phyloP scores from a whole-genome alignment of 2,329 filamentous ascomycete genomes.

The Beauveria brongniartii region DNA sequence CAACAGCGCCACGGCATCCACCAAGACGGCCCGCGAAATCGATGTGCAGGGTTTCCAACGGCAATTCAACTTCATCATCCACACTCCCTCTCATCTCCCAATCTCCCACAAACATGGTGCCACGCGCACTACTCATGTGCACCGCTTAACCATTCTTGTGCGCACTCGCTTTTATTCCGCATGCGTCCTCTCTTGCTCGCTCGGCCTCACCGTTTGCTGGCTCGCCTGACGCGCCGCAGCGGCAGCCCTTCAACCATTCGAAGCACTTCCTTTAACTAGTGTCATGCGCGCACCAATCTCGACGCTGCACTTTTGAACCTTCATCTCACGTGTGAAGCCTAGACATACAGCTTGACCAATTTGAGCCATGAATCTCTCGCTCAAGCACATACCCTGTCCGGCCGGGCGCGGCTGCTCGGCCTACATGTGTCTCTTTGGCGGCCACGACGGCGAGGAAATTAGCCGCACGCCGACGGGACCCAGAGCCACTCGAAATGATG shows the following conservation, averaged over 20 bases:
- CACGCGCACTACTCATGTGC: neutral
- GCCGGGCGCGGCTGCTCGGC: constrained; percentile 40
- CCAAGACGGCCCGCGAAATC: neutral
- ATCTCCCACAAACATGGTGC: neutral
- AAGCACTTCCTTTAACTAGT: neutral
- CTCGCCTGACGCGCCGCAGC: neutral
- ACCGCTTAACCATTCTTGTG: neutral
- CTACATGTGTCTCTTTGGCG: constrained; percentile 42
- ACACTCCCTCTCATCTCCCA: neutral
- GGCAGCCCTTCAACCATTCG: neutral
- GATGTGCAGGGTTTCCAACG: neutral
- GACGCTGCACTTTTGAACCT: neutral
- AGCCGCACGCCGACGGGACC: neutral
- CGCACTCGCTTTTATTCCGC: neutral
- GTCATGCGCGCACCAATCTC: neutral
- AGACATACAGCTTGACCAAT: neutral
- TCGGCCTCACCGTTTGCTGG: neutral
- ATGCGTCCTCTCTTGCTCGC: neutral
- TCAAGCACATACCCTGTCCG: constrained; percentile 44
- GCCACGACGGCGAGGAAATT: constrained; percentile 26
- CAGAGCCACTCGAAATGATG: neutral
- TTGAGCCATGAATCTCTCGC: constrained; percentile 27
- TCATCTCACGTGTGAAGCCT: neutral
- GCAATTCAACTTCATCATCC: neutral
- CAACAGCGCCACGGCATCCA: constrained; percentile 1